Percentiles rank a stretch among this genome's conserved stretches.
These are phyloP conservation scores for Sugiyamaella paludigena DNA, from an alignment of 1,139 yeast genomes.

Conservation along the genomic window DNA sequence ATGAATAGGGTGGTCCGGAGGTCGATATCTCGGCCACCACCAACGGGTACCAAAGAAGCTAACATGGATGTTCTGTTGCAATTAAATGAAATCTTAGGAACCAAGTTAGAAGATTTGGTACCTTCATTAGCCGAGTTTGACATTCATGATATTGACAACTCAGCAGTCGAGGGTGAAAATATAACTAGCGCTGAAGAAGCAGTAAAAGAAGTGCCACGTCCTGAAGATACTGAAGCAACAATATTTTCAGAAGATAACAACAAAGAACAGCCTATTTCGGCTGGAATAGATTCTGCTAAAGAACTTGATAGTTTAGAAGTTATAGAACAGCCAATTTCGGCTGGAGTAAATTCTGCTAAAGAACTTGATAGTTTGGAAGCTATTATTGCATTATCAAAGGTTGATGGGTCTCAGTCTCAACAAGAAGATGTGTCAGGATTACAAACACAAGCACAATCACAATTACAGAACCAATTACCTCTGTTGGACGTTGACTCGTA, in stretches of 20 bases:
- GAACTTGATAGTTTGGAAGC: background rate
- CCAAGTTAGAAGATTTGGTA: constrained; percentile 17
- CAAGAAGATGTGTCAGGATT: constrained; percentile 1
- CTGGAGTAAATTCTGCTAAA: background rate
- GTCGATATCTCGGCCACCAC: constrained; percentile 11
- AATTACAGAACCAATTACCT: background rate
- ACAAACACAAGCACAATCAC: background rate
- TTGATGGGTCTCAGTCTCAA: background rate
- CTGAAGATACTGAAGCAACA: background rate
- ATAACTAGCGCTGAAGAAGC: constrained; percentile 3
- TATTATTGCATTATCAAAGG: background rate
- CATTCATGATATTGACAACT: constrained; percentile 1
- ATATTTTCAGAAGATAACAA: background rate
- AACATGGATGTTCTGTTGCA: constrained; percentile 12
- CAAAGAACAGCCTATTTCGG: background rate
- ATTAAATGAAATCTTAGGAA: constrained; percentile 21
- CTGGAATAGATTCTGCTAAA: background rate
- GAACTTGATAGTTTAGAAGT: background rate
- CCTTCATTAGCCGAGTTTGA: constrained; percentile 14
- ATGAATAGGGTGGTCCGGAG: constrained; percentile 4
- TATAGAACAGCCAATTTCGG: background rate
- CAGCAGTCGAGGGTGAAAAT: constrained; percentile 11
- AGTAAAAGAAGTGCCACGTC: constrained; percentile 5
- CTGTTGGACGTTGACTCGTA: constrained; percentile 4
- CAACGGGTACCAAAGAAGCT: constrained; percentile 7